phyloP scores from a whole-genome alignment of 192 early-diverging fungal genomes.

The Helicostylum pulchrum region DNA sequence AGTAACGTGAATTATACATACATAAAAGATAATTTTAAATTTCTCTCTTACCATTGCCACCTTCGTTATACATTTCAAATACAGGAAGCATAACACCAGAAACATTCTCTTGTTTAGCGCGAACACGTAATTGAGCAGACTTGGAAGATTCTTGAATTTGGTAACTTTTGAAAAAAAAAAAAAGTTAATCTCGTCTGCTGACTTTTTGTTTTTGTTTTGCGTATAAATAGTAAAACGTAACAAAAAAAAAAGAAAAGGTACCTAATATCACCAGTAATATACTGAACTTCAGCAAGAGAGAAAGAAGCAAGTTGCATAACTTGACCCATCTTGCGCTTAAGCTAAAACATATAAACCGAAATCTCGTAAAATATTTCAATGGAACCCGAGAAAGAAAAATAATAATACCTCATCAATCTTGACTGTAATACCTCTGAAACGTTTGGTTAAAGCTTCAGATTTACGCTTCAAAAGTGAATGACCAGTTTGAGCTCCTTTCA shows the following conservation, averaged over 20 bases:
- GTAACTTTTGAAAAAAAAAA: conserved; percentile 53
- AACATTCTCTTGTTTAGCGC: conserved; percentile 94
- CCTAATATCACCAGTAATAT: conserved; percentile 95
- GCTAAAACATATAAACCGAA: conserved; percentile 44
- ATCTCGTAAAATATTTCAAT: background rate
- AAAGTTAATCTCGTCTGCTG: background rate
- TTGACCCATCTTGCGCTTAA: conserved; percentile 98
- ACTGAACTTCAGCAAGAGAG: conserved; percentile 95
- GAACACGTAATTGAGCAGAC: conserved; percentile 84
- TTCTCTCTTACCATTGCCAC: conserved; percentile 70
- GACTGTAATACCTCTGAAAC: conserved; percentile 90
- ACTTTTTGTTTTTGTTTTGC: background rate
- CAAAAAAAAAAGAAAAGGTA: conserved; percentile 24
- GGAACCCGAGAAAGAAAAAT: conserved; percentile 3
- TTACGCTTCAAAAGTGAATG: conserved; percentile 98
- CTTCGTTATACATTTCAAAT: conserved; percentile 86
- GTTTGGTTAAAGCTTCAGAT: conserved; percentile 91
- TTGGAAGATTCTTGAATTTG: conserved; percentile 95
- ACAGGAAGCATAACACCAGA: conserved; percentile 93
- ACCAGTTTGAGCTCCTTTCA: conserved; percentile 97
- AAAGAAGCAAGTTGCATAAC: conserved; percentile 98
- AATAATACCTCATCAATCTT: conserved; percentile 91
- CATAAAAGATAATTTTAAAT: background rate
- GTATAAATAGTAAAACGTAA: background rate
- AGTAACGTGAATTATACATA: background rate